Conservation (phyloP, 805 yeast species). For the Ogataea trehaloabstinens region DNA sequence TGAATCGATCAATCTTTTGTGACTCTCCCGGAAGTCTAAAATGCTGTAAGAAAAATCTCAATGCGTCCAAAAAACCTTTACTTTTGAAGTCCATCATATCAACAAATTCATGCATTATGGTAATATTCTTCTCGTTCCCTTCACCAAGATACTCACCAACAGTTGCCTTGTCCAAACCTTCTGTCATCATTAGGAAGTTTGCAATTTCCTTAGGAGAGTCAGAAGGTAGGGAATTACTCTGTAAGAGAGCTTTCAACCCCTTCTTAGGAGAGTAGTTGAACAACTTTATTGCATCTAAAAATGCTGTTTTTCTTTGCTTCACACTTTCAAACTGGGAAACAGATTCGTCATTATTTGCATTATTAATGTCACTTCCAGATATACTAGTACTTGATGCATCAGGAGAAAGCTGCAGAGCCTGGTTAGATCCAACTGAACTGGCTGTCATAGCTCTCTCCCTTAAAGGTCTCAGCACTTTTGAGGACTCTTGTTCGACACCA, state of each 20-base stretch:
- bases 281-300: slow-evolving; percentile 71
- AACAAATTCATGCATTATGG: slow-evolving; percentile 90
- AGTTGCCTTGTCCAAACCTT: slow-evolving; percentile 75
- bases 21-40: slow-evolving; percentile 98
- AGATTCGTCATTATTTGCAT: slow-evolving; percentile 14
- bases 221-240: slow-evolving; percentile 59
- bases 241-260: slow-evolving; percentile 65
- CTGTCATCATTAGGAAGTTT: slow-evolving; percentile 59
- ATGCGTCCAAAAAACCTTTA: slow-evolving; percentile 75
- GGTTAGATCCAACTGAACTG: slow-evolving; percentile 27
- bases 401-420: slow-evolving; percentile 23
- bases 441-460: slow-evolving; percentile 16
- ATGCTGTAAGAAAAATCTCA: slow-evolving; percentile 78
- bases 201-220: slow-evolving; percentile 72
- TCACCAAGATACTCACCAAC: slow-evolving; percentile 94
- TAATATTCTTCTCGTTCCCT: slow-evolving; percentile 72
- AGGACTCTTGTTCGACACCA: slow-evolving; percentile 1
- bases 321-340: slow-evolving; percentile 77
- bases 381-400: slow-evolving; percentile 21
- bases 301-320: slow-evolving; percentile 78
- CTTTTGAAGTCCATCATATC: slow-evolving; percentile 77
- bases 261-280: slow-evolving; percentile 85
- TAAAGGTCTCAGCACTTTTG: slow-evolving; percentile 5
- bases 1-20: slow-evolving; percentile 93
- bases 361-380: slow-evolving; percentile 12